Conservation (phyloP, 176 grass and related monocot genomes). For the Aegilops bicornis region DNA sequence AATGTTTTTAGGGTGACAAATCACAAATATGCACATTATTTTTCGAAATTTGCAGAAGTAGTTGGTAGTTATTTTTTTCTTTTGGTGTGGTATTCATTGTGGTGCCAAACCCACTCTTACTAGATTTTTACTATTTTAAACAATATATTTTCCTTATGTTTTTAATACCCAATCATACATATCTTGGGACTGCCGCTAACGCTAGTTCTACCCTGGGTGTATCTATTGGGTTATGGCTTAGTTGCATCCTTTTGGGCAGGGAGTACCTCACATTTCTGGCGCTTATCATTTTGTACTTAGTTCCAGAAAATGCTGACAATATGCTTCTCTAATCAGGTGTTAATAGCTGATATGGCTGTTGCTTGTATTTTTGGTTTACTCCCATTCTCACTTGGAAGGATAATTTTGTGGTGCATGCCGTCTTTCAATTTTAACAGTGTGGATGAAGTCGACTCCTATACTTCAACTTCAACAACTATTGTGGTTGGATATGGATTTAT, state of each 20-base stretch:
- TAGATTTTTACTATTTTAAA: too few relatives aligned
- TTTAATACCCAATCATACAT: too few relatives aligned
- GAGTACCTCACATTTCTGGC: neutral
- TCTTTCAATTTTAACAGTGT: neutral
- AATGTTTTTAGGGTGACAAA: too few relatives aligned
- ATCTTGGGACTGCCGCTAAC: too few relatives aligned
- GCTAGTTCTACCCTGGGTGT: neutral
- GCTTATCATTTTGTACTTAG: neutral
- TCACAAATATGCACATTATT: too few relatives aligned
- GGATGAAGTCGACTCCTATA: neutral
- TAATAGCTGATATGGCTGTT: slow-evolving; percentile 9
- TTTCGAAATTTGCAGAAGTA: too few relatives aligned
- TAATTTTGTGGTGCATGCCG: neutral
- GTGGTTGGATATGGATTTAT: slow-evolving; percentile 27
- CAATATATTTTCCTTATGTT: too few relatives aligned
- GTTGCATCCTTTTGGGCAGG: neutral
- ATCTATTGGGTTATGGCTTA: neutral
- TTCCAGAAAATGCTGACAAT: neutral
- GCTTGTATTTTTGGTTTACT: slow-evolving; percentile 30
- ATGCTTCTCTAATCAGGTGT: slow-evolving; percentile 17
- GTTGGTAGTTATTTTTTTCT: too few relatives aligned
- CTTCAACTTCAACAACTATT: slow-evolving; percentile 14
- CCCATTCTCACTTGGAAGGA: slow-evolving; percentile 40
- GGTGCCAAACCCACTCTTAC: too few relatives aligned
- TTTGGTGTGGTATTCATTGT: too few relatives aligned